A percentile compares a stretch with the other conserved stretches of the same genome.
Conservation (phyloP, 495 filamentous ascomycete species). For the Cryomyces antarcticus region DNA sequence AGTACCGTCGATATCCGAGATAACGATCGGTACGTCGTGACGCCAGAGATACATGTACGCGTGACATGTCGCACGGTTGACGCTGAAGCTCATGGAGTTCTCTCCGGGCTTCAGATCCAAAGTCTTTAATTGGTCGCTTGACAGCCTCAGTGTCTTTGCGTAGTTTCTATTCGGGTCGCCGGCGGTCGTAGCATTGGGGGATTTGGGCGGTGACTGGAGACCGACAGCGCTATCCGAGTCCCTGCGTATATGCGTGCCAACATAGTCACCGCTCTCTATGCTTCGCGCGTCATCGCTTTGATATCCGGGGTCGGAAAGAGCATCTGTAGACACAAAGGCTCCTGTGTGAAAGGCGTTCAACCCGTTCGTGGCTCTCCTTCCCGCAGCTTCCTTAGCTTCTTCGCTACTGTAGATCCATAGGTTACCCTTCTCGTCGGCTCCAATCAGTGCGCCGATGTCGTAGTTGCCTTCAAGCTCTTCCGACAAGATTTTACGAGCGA, state of each 20-base stretch:
- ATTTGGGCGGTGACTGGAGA: constrained; percentile 56
- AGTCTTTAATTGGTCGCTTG: constrained; percentile 83
- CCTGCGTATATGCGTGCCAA: constrained; percentile 19
- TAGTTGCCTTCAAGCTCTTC: constrained; percentile 90
- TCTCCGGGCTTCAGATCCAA: constrained; percentile 62
- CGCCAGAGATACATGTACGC: constrained; percentile 89
- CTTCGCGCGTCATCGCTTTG: constrained; percentile 55
- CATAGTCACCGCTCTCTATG: constrained; percentile 13
- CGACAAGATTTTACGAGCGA: constrained; percentile 86
- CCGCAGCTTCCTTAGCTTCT: constrained; percentile 69
- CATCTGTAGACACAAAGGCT: constrained; percentile 40
- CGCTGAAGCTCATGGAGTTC: constrained; percentile 88
- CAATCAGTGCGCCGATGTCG: constrained; percentile 88
- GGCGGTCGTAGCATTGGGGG: constrained; percentile 34
- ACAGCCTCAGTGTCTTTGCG: constrained; percentile 91
- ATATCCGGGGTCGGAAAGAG: constrained; percentile 81
- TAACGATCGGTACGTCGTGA: constrained; percentile 76
- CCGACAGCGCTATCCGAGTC: constrained; percentile 33
- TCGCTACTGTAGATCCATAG: constrained; percentile 98
- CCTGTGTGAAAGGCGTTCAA: constrained; percentile 31
- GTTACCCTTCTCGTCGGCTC: constrained; percentile 85
- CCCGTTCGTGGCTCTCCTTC: constrained; percentile 23
- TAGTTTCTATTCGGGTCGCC: constrained; percentile 66
- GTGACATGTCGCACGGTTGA: constrained; percentile 79
- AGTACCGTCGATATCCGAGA: constrained; percentile 96